Base-by-base conservation (phyloP, 345 rosid genomes). In the Ceriops decandra region DNA sequence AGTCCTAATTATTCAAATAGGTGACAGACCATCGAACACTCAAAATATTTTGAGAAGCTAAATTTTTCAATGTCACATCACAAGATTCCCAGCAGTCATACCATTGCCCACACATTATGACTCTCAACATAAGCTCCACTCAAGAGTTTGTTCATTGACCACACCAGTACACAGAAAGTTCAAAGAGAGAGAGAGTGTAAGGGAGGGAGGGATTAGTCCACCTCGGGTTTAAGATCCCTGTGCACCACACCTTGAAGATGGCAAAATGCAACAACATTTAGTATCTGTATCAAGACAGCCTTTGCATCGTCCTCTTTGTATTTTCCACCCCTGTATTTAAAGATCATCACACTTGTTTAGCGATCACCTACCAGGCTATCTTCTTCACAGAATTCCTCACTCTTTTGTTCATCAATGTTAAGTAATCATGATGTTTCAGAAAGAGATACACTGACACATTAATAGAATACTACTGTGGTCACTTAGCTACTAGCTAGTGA, bases 171-270 rank as follows among this genome's bases (percentile, higher is more conserved):
- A 33, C 36, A 33, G 36, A 33, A 33, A 4, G 49, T 5, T 42
- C 49, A 2, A 3, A 42, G 49, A 42, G 16, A 54, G 59, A 22
- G 27, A 54, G 58, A 21, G 27, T 22, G 58, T 22, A 28, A 2
- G 19, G 60, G 66, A 28, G 57, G 1, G 5, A 51, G 51, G 30
- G 22, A 32, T 42, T 20, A 64, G 49, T 65, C 80, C 78, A 90
- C 99, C 98, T 95, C 99, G 63, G 97, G 98, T 81, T 95, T 95
- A 76, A 95, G 91, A 76, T 92, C 99, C 72, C 98, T 83, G 80
- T 95, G 99, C 80, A 90, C 97, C 74, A 95, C 97, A 24, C 98
- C 99, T 73, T 90, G 99, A 60, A 95, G 90, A 81, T 95, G 99
- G 80, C 87, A 91, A 74, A 88, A 91, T 58, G 97, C 85, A 59